These are phyloP conservation scores for Perilla frutescens DNA, from an alignment of 257 asterid species.

Conservation along the genomic window DNA sequence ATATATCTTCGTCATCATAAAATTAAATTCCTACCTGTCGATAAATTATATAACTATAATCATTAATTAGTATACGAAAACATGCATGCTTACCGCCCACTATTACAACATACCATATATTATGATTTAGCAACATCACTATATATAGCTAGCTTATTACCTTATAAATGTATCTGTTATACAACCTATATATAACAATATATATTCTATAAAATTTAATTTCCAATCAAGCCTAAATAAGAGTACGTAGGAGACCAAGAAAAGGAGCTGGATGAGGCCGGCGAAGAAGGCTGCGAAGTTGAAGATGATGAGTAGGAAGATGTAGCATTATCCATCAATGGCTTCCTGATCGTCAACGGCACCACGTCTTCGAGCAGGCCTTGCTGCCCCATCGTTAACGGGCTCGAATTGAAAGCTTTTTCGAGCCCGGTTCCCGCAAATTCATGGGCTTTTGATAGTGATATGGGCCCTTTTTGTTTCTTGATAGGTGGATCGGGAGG, in stretches of 20 bases:
- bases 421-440: constrained; percentile 28
- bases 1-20: too few species aligned
- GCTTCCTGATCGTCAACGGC: constrained; percentile 70
- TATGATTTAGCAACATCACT: background rate
- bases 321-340: constrained; percentile 34
- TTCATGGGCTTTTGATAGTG: constrained; percentile 16
- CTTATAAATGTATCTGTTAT: background rate
- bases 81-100: background rate
- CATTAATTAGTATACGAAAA: background rate
- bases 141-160: constrained; percentile 2
- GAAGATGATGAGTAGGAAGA: constrained; percentile 55
- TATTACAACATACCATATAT: constrained; percentile 24
- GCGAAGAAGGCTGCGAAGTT: constrained; percentile 59
- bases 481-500: constrained; percentile 51
- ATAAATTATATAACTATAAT: background rate
- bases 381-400: constrained; percentile 37
- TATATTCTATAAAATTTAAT: background rate
- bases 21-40: too few species aligned
- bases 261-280: constrained; percentile 61
- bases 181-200: background rate
- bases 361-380: constrained; percentile 96
- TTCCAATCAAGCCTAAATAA: constrained; percentile 35
- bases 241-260: constrained; percentile 56
- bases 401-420: constrained; percentile 17
- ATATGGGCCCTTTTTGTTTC: constrained; percentile 51